These are phyloP conservation scores for Eucalyptus sp. DNA, from an alignment of 345 rosid species.

Conservation along the genomic window DNA sequence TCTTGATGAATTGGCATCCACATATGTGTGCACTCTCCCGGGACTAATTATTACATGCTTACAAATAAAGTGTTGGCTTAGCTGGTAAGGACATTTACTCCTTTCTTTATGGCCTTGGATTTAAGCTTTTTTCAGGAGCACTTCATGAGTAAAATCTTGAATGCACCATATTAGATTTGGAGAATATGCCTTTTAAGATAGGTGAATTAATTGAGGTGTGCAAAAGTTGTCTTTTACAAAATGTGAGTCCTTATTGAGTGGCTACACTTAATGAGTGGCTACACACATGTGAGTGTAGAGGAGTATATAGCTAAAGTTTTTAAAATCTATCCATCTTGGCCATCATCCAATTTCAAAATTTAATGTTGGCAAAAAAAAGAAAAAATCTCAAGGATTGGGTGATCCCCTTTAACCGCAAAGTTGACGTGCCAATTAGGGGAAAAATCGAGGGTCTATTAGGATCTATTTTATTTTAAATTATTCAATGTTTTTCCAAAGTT, in stretches of 20 bases:
- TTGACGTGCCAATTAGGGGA: background rate
- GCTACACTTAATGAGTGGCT: background rate
- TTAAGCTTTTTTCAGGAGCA: background rate
- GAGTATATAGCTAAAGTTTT: background rate
- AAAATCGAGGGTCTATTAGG: background rate
- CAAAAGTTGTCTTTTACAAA: rapidly evolving
- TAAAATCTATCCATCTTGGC: background rate
- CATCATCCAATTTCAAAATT: background rate
- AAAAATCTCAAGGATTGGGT: background rate
- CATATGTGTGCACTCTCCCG: rapidly evolving
- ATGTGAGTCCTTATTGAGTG: rapidly evolving
- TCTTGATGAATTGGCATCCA: background rate
- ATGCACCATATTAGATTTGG: background rate
- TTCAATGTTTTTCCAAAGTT: background rate
- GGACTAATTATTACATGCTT: background rate
- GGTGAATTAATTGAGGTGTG: background rate
- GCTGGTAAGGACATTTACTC: background rate
- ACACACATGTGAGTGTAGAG: background rate
- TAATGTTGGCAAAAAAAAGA: background rate
- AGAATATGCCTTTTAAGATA: background rate
- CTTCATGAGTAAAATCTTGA: rapidly evolving
- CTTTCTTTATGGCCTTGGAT: background rate
- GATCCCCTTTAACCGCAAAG: background rate
- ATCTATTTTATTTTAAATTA: background rate
- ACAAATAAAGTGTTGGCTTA: background rate